Evolutionary conservation across 2,329 filamentous ascomycete species (phyloP).

Genomic region (Cordyceps tenuipes): DNA sequence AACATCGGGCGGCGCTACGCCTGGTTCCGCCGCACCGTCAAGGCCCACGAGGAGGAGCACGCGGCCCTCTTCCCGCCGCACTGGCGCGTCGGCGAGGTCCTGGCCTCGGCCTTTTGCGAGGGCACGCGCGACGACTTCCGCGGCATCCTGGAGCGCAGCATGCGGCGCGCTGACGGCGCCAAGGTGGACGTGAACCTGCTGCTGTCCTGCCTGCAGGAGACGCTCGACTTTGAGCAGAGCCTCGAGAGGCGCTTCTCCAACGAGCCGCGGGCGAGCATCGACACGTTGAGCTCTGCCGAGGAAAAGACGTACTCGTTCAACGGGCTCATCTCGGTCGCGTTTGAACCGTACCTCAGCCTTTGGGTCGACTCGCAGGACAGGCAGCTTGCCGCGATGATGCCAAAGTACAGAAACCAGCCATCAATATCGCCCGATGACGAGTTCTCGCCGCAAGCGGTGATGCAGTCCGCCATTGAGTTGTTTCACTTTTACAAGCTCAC

Average conservation of each 20-base stretch:
- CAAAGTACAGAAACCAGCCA: conserved; percentile 77
- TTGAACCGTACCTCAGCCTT: conserved; percentile 91
- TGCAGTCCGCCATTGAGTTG: conserved; percentile 87
- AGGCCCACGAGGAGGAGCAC: conserved; percentile 92
- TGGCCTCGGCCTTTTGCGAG: conserved; percentile 90
- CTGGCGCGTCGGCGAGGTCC: conserved; percentile 84
- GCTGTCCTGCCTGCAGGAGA: conserved; percentile 85
- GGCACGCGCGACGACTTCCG: conserved; percentile 94
- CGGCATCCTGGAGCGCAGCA: conserved; percentile 79
- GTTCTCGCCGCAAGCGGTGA: conserved; percentile 82
- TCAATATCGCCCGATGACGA: conserved; percentile 80
- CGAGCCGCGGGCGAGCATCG: conserved; percentile 70
- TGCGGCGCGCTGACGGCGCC: conserved; percentile 67
- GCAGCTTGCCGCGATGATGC: conserved; percentile 74
- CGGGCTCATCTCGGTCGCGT: conserved; percentile 89
- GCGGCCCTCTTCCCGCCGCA: conserved; percentile 74
- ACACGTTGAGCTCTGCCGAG: conserved; percentile 72
- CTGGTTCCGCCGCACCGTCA: conserved; percentile 94
- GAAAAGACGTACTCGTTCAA: conserved; percentile 72
- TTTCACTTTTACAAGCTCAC: conserved; percentile 96
- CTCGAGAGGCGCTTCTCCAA: conserved; percentile 76
- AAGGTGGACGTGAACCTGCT: conserved; percentile 84
- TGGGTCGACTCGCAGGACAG: conserved; percentile 97
- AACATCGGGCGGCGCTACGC: conserved; percentile 93
- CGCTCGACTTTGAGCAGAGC: conserved; percentile 90